phyloP scores from a whole-genome alignment of 352 stramenopile species.

The Pythium volutum region DNA sequence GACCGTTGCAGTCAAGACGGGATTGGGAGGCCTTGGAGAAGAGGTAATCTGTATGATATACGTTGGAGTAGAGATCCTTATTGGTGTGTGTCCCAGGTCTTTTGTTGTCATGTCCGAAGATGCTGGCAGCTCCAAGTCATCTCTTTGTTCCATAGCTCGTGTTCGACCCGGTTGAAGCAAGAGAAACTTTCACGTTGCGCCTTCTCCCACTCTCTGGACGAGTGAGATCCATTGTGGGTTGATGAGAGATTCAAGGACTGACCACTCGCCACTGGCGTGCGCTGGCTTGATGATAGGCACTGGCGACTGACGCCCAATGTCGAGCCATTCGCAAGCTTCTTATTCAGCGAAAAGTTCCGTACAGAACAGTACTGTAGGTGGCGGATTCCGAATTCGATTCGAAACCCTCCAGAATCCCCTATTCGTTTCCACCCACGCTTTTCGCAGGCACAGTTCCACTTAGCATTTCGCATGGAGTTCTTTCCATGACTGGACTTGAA shows the following conservation, averaged over 20 bases:
- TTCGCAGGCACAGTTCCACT: too few species aligned
- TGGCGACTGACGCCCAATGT: not conserved
- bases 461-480: too few species aligned
- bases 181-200: not conserved
- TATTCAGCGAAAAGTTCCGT: not conserved
- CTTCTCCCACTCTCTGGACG: not conserved
- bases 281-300: not conserved
- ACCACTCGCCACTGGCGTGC: not conserved
- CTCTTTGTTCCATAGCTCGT: not conserved
- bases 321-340: not conserved
- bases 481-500: too few species aligned
- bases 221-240: not conserved
- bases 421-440: too few species aligned
- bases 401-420: not conserved
- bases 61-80: slow-evolving; percentile 1
- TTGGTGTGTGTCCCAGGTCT: not conserved
- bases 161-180: not conserved
- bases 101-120: not conserved
- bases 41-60: slow-evolving; percentile 16
- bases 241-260: too few species aligned
- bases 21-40: not conserved
- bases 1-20: not conserved
- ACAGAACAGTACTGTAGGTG: not conserved
- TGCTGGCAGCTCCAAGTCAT: not conserved
- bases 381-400: not conserved